These are phyloP conservation scores for Acidiella bohemica DNA, from an alignment of 495 filamentous ascomycete genomes.

Conservation along the genomic window DNA sequence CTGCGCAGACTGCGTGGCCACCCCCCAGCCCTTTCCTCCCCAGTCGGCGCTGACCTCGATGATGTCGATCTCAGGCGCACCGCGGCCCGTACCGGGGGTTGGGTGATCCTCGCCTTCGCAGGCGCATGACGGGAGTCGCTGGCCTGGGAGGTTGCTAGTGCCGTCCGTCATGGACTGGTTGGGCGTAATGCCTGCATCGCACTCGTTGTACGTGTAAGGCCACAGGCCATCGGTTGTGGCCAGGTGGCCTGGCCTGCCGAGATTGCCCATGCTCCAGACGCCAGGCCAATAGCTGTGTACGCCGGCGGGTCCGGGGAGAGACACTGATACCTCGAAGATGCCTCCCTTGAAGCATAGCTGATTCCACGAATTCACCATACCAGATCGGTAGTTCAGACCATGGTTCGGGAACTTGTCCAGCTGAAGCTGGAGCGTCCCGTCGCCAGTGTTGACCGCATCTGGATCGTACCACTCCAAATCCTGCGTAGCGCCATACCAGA, in stretches of 20 bases:
- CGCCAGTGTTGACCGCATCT: constrained; percentile 54
- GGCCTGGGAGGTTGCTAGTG: constrained; percentile 55
- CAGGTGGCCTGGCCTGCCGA: constrained; percentile 27
- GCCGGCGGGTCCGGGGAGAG: constrained; percentile 56
- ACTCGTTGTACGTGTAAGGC: constrained; percentile 68
- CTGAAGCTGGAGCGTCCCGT: constrained; percentile 52
- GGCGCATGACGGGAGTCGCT: constrained; percentile 59
- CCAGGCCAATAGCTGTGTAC: constrained; percentile 65
- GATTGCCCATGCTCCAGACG: constrained; percentile 50
- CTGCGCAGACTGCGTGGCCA: constrained; percentile 59
- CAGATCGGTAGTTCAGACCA: constrained; percentile 56
- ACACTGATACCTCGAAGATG: constrained; percentile 62
- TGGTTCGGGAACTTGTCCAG: constrained; percentile 59
- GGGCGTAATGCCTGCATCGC: constrained; percentile 64
- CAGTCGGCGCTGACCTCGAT: constrained; percentile 53
- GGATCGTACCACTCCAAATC: constrained; percentile 80
- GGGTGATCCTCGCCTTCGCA: constrained; percentile 56
- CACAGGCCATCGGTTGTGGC: constrained; percentile 28
- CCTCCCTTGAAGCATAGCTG: constrained; percentile 67
- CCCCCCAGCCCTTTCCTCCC: constrained; percentile 43
- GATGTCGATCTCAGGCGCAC: constrained; percentile 65
- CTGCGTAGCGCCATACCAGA: constrained; percentile 71
- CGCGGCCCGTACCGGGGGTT: constrained; percentile 52
- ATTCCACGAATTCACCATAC: constrained; percentile 78
- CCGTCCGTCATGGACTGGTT: constrained; percentile 61